Percentiles rank a stretch among this genome's conserved stretches.
Evolutionary conservation across 306 rosid species (phyloP).

Genomic region (Cicer pinnatifidum): DNA sequence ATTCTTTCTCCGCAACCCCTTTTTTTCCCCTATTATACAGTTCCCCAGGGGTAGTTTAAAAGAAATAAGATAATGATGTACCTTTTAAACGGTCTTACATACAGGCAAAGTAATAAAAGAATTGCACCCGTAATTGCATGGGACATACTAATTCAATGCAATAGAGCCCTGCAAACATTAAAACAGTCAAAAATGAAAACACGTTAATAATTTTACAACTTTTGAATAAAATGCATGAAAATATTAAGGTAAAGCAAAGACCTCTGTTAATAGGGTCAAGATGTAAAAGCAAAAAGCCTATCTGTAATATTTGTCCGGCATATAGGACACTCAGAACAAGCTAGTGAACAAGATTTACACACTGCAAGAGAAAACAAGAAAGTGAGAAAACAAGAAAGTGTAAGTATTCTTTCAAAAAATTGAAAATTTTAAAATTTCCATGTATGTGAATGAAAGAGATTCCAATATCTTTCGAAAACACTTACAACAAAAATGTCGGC

Average conservation of each 20-base stretch:
- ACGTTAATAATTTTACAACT: constrained; percentile 32
- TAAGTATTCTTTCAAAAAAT: constrained; percentile 26
- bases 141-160: constrained; percentile 46
- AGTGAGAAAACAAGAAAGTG: constrained; percentile 24
- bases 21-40: constrained; percentile 64
- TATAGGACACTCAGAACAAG: constrained; percentile 96
- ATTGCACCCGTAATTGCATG: constrained; percentile 63
- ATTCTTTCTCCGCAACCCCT: constrained; percentile 50
- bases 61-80: constrained; percentile 60
- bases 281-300: constrained; percentile 95
- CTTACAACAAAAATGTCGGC: constrained; percentile 99
- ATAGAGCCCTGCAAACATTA: constrained; percentile 60
- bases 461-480: constrained; percentile 14
- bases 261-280: constrained; percentile 61
- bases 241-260: constrained; percentile 36
- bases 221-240: neutral
- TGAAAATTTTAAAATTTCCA: constrained; percentile 20
- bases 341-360: constrained; percentile 97
- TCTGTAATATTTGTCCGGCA: constrained; percentile 95
- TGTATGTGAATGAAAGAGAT: neutral
- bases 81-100: constrained; percentile 71
- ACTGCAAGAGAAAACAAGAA: constrained; percentile 50
- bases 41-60: constrained; percentile 52
- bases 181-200: constrained; percentile 2
- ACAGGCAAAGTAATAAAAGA: constrained; percentile 86